Evolutionary conservation across 495 filamentous ascomycete genomes (phyloP).

Genomic region (Penicillium cosmopolitanum): DNA sequence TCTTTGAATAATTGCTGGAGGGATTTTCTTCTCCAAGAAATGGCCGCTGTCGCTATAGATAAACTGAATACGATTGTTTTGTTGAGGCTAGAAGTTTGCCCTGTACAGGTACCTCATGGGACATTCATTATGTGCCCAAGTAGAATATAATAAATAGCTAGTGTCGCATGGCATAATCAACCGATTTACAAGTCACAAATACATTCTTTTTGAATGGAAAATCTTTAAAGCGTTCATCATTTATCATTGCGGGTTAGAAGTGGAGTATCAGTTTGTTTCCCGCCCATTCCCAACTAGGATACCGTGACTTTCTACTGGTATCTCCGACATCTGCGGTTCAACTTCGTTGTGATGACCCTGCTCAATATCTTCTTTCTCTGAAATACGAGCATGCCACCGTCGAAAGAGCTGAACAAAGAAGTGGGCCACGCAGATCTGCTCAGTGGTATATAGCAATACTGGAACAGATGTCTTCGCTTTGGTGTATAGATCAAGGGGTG

Average conservation of each 20-base stretch:
- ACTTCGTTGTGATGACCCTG: conserved; percentile 5
- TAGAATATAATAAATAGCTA: not conserved
- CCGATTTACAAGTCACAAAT: no score
- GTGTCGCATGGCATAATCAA: no score
- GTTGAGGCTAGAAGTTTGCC: no score
- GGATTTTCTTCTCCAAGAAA: no score
- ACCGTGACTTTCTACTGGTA: conserved; percentile 5
- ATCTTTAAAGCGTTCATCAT: not conserved
- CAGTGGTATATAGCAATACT: conserved; percentile 58
- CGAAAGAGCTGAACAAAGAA: conserved; percentile 56
- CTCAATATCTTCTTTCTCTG: conserved; percentile 31
- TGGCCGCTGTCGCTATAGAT: no score
- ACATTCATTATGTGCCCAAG: not conserved
- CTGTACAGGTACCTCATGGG: no score
- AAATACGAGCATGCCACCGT: conserved; percentile 45
- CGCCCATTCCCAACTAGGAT: conserved; percentile 6
- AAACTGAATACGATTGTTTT: no score
- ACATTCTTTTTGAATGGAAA: not conserved
- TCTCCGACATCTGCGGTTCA: conserved; percentile 17
- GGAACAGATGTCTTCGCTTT: conserved; percentile 58
- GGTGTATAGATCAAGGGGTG: conserved; percentile 48
- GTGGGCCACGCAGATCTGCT: conserved; percentile 59
- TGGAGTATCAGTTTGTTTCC: conserved; percentile 10
- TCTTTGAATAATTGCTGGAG: no score
- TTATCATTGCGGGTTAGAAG: not conserved